Evolutionary conservation across 805 yeast species (phyloP), one percentile per base, ranked within the genome.

Genomic region (Wickerhamomyces strasburgensis): DNA sequence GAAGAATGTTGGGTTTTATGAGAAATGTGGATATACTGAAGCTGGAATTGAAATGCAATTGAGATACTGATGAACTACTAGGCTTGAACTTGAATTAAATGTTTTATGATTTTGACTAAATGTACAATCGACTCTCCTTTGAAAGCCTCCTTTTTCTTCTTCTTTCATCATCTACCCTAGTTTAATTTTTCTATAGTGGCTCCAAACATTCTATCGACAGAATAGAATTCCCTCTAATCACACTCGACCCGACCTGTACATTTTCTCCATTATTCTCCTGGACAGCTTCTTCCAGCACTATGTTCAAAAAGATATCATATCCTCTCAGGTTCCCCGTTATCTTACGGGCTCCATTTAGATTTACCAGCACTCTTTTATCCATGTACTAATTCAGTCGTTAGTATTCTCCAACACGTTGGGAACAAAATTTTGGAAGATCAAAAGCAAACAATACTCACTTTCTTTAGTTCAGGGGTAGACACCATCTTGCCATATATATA

Each of bases 311-410:
- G n/a, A 74, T 62, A 56, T 90, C 98, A 57, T 78, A 90, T 2
- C 98, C 98, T 50, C 85, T 68, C 37, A 90, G 69, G 10, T 75
- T 73, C 2, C 98, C 98, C n/a, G 75, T 73, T 1, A 90, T 75
- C 48, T 73, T 74, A 34, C 97, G 70, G 11, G 83, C 64, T 2
- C 95, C 94, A 57, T 86, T 87, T 42, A 90, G 68, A 46, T 82
- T 84, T 14, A 90, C 65, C 11, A 78, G 67, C 19, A 90, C 69
- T 51, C 76, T 75, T 61, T 84, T 85, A 54, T 84, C 89, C 74
- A 86, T 70, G 56, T 85, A 87, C 80, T 82, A 31, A 13, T 21
- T 8, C 11, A 27, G 11, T 21, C 25, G 40, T 39, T 40, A 40
- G 46, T 40, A 29, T 7, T 2, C 26, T 21, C 6, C 14, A 7